Percentiles rank a stretch among this genome's conserved stretches.
These are phyloP conservation scores for Lactifluus subvellereus DNA, from an alignment of 768 basidiomycete species.

Conservation along the genomic window DNA sequence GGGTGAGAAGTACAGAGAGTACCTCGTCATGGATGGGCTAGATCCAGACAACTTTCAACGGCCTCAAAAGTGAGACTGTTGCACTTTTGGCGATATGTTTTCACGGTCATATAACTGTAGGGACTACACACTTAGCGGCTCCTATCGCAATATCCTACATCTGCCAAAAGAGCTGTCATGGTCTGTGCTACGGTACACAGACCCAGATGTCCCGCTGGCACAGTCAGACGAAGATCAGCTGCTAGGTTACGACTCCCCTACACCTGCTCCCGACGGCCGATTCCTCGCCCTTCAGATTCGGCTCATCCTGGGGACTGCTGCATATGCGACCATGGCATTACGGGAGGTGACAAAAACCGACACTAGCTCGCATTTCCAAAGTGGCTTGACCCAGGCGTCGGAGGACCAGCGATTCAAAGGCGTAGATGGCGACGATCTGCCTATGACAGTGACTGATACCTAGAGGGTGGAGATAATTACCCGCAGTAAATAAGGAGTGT, in stretches of 20 bases:
- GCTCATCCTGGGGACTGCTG: conserved; percentile 80
- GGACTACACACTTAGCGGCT: conserved; percentile 88
- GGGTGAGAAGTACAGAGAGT: conserved; percentile 81
- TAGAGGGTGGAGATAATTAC: neutral
- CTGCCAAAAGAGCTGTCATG: conserved; percentile 77
- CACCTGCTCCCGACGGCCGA: conserved; percentile 60
- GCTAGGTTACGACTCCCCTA: conserved; percentile 72
- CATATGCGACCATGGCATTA: conserved; percentile 98
- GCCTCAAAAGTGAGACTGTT: conserved; percentile 69
- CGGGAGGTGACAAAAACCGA: conserved; percentile 94
- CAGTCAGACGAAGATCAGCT: conserved; percentile 95
- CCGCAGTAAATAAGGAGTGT: neutral
- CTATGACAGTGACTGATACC: neutral
- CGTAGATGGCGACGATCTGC: conserved; percentile 32
- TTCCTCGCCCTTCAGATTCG: conserved; percentile 86
- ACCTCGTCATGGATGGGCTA: conserved; percentile 77
- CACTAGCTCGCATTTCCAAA: conserved; percentile 89
- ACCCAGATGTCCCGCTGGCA: conserved; percentile 86
- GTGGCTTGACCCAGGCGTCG: conserved; percentile 63
- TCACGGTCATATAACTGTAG: conserved; percentile 36
- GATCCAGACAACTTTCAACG: conserved; percentile 86
- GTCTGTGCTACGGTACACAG: conserved; percentile 81
- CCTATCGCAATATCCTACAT: conserved; percentile 89
- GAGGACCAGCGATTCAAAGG: conserved; percentile 82
- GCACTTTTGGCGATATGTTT: neutral